These are phyloP conservation scores for Martensiomyces pterosporus DNA, from an alignment of 192 early-diverging fungal species.

Conservation along the genomic window DNA sequence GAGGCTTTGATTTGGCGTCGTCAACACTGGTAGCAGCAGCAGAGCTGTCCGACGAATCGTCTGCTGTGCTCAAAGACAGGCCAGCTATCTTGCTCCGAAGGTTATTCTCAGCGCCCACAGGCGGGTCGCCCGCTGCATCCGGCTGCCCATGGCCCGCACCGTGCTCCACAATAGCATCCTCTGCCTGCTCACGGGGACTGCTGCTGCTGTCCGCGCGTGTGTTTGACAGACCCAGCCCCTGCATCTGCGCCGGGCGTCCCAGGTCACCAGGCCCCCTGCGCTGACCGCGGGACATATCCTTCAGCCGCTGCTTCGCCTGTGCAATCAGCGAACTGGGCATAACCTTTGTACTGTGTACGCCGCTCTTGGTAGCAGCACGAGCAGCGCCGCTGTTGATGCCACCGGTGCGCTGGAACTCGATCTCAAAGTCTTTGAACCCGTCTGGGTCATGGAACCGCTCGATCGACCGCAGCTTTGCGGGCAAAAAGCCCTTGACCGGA, in stretches of 20 bases:
- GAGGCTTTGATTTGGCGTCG: no score
- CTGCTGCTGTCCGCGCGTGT: no score
- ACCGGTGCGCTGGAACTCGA: slow-evolving; percentile 41
- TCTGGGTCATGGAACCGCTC: slow-evolving; percentile 79
- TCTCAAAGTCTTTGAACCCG: slow-evolving; percentile 43
- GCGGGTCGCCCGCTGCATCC: background rate
- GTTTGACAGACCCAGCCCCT: no score
- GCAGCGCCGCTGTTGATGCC: slow-evolving; percentile 7
- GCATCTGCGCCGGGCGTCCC: no score
- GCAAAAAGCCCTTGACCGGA: slow-evolving; percentile 77
- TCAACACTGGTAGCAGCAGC: no score
- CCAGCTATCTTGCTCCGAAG: background rate
- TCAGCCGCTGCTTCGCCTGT: slow-evolving; percentile 27
- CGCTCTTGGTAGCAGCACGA: background rate
- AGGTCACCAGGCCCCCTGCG: no score
- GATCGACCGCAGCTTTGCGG: slow-evolving; percentile 67
- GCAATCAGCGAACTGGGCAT: slow-evolving; percentile 26
- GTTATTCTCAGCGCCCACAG: no score
- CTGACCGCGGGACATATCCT: slow-evolving; percentile 30
- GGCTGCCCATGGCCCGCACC: background rate
- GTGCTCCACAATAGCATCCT: background rate
- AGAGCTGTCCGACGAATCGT: no score
- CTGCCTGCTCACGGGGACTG: background rate
- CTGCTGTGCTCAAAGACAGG: background rate
- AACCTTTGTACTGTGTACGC: background rate